Percentiles rank a stretch among this genome's conserved stretches.
Evolutionary conservation across 345 rosid genomes (phyloP).

Genomic region (Laguncularia racemosa): DNA sequence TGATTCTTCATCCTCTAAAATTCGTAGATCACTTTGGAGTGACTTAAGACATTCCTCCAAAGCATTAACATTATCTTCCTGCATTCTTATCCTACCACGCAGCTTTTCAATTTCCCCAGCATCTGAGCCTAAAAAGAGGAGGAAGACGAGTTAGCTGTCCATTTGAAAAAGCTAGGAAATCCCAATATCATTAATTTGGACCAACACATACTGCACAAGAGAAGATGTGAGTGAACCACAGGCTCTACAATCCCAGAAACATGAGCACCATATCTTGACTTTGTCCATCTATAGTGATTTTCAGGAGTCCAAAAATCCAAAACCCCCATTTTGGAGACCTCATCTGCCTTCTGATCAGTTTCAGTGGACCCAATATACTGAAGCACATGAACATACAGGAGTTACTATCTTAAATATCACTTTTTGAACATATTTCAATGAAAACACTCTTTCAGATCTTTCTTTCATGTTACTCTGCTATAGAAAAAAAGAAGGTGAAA

Average conservation of each 20-base stretch:
- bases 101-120: constrained; percentile 63
- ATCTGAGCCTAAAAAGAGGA: constrained; percentile 41
- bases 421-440: no score
- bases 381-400: constrained; percentile 5
- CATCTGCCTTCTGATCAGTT: constrained; percentile 82
- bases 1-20: constrained; percentile 64
- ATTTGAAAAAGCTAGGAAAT: neutral
- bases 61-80: constrained; percentile 40
- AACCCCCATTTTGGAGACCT: constrained; percentile 54
- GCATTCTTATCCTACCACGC: constrained; percentile 46
- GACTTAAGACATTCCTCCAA: constrained; percentile 38
- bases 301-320: constrained; percentile 92
- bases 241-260: constrained; percentile 69
- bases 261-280: constrained; percentile 83
- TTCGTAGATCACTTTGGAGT: constrained; percentile 49
- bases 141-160: neutral
- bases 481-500: constrained; percentile 9
- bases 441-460: no score
- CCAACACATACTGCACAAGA: constrained; percentile 43
- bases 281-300: constrained; percentile 80
- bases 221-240: constrained; percentile 64
- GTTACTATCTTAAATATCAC: neutral
- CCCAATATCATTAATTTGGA: constrained; percentile 1
- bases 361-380: constrained; percentile 79
- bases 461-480: no score